phyloP scores from a whole-genome alignment of 2,329 filamentous ascomycete species.

The Hymenoscyphus infarciens region DNA sequence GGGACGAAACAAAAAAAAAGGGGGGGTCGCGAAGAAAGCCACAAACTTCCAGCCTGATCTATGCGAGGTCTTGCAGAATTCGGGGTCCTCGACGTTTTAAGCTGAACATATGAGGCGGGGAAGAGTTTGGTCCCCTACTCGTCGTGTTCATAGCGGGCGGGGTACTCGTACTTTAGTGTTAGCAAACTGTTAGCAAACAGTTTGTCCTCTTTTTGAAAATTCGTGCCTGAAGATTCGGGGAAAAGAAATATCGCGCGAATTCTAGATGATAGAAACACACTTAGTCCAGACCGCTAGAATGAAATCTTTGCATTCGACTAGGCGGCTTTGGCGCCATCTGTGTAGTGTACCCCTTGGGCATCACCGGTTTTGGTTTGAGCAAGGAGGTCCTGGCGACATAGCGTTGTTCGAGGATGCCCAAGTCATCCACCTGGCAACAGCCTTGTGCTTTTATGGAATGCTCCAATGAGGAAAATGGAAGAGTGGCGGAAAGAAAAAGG shows the following conservation, averaged over 20 bases:
- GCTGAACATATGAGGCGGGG: neutral
- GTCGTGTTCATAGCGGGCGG: neutral
- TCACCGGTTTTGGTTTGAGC: neutral
- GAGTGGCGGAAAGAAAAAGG: too few relatives aligned
- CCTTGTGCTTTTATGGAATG: too few relatives aligned
- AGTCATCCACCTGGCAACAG: too few relatives aligned
- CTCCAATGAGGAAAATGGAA: too few relatives aligned
- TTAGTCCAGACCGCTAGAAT: neutral
- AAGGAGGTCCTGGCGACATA: neutral
- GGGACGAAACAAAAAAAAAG: neutral
- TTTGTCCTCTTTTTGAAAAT: neutral
- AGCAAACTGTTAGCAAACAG: neutral
- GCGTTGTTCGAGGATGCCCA: neutral
- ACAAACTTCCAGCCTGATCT: neutral
- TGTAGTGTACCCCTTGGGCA: neutral
- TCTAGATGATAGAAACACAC: too few relatives aligned
- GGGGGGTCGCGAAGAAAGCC: neutral
- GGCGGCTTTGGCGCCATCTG: neutral
- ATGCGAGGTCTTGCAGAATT: neutral
- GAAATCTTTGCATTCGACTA: neutral
- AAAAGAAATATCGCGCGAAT: neutral
- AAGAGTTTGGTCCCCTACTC: neutral
- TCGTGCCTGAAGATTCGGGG: neutral
- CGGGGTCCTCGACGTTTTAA: neutral
- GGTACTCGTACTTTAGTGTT: too few relatives aligned